phyloP scores from a whole-genome alignment of 169 alveolate species.

The Plasmodium gonderi region DNA sequence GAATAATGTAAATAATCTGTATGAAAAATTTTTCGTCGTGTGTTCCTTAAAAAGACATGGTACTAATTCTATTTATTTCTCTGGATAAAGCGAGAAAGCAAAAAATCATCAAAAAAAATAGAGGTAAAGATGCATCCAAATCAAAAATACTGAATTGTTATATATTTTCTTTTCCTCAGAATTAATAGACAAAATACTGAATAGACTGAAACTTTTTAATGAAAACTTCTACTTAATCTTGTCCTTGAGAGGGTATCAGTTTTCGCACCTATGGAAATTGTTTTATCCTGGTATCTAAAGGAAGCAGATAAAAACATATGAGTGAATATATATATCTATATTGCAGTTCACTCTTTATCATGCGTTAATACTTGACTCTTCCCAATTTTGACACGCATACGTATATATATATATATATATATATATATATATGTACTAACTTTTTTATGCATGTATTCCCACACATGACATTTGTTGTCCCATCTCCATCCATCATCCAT shows the following conservation, averaged over 20 bases:
- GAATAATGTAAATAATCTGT: conserved; percentile 28
- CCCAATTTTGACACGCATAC: not conserved
- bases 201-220: conserved; percentile 15
- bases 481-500: not conserved
- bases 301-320: not conserved
- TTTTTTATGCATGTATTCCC: not conserved
- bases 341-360: not conserved
- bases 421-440: not conserved
- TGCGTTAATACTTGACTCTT: no score
- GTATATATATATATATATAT: not conserved
- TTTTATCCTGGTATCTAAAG: conserved; percentile 59
- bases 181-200: conserved; percentile 25
- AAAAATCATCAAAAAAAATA: not conserved
- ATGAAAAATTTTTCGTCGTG: conserved; percentile 34
- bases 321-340: not conserved
- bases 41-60: conserved; percentile 48
- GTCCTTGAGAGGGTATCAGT: conserved; percentile 34
- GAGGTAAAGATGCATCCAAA: not conserved
- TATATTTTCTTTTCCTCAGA: conserved; percentile 6
- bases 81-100: not conserved
- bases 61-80: not conserved
- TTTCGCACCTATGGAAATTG: conserved; percentile 64
- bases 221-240: conserved; percentile 29
- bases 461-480: not conserved
- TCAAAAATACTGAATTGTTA: not conserved